A percentile compares a stretch with the other conserved stretches of the same genome.
Conservation (phyloP, 176 grass and related monocot genomes). For the Chrysopogon serrulatus region DNA sequence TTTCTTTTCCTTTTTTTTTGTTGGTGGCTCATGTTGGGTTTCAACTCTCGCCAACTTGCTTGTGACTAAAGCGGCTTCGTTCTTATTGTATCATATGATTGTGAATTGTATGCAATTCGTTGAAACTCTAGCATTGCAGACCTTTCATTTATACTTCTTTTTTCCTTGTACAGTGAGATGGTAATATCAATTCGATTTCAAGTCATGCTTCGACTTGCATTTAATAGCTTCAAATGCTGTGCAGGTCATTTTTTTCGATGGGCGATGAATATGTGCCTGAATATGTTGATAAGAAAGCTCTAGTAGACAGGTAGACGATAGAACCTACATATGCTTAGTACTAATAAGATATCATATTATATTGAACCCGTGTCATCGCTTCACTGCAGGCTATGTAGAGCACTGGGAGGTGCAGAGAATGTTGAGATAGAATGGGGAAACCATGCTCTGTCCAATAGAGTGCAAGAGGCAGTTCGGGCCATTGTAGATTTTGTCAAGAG, state of each 20-base stretch:
- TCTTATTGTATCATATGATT: not conserved
- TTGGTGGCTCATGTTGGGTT: not conserved
- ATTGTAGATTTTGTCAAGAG: slow-evolving; percentile 97
- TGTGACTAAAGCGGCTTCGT: not conserved
- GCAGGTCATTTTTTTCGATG: slow-evolving; percentile 99
- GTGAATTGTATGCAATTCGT: not conserved
- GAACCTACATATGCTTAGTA: slow-evolving; percentile 10
- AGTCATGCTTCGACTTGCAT: not conserved
- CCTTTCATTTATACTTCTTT: not conserved
- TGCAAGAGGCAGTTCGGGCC: slow-evolving; percentile 85
- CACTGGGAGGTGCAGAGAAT: slow-evolving; percentile 87
- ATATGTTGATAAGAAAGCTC: slow-evolving; percentile 89
- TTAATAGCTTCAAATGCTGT: slow-evolving; percentile 20
- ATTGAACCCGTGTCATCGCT: slow-evolving; percentile 15
- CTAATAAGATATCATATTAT: not conserved
- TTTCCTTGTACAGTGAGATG: not conserved
- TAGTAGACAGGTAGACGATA: slow-evolving; percentile 60
- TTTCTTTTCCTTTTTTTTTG: not conserved
- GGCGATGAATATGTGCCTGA: slow-evolving; percentile 91
- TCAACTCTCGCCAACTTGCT: not conserved
- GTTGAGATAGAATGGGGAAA: slow-evolving; percentile 92
- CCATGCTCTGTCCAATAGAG: slow-evolving; percentile 85
- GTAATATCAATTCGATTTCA: not conserved
- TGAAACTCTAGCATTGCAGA: not conserved
- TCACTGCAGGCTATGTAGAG: slow-evolving; percentile 58